Evolutionary conservation across 192 early-diverging fungal genomes (phyloP), one percentile per base, ranked within the genome.

Genomic region (Backusella sp.): DNA sequence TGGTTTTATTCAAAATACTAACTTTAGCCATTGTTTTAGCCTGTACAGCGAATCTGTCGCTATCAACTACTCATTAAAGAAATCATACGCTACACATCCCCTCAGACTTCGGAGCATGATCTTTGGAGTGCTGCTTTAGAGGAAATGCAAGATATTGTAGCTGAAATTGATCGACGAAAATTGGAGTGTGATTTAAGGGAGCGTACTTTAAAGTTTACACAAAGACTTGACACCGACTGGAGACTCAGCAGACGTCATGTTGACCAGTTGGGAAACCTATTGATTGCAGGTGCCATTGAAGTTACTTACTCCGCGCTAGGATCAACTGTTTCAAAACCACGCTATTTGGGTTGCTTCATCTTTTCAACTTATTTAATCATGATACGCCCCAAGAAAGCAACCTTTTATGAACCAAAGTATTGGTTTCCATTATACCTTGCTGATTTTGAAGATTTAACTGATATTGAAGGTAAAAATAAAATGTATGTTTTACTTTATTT

Each of bases 41-140:
- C 96, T 12, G 90, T 98, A 2, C 96, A 98, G 81, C 85, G 96
- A 14, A 91, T 97, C 35, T 96, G 95, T 80, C 94, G 94, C 36
- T 98, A 98, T 83, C 96, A 95, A 12, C 84, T 98, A 6, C 82
- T 98, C 17, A 83, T 91, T 41, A 85, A 86, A 19, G 92, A 91
- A 17, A 82, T 92, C 56, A 52, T 87, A 21, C 85, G 89, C 52
- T 78, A 87, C 41, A 91, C 90, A 3, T 75, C 79, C 23, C 44
- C 74, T 19, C 70, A 69, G 11, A 77, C 80, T 15, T 39, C 80
- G 11, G 87, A 87, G 52, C 73, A 86, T 41, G 44, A 68, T 46
- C 74, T 70, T 19, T 66, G 86, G 42, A 69, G 66, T 3, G 66
- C 72, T 34, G 73, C 81, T 3, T 52, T 84, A 30, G 66, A 73